Conservation (phyloP, 78 protist species). For the Dictyostelium brefeldianum region DNA sequence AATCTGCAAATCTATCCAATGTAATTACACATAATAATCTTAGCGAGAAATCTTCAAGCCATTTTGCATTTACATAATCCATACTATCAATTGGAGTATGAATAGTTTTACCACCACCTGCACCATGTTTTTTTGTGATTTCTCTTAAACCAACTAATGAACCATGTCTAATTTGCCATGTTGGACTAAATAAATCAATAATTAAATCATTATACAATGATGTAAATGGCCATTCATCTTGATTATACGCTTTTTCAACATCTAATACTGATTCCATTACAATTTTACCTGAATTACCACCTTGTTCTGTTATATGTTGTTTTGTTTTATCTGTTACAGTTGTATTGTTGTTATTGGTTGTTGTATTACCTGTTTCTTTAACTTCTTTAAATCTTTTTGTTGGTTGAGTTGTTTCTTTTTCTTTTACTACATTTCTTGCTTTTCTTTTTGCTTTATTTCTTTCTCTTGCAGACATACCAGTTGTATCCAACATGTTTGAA, state of each 20-base stretch:
- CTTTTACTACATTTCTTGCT: conserved; percentile 47
- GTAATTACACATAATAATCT: conserved; percentile 92
- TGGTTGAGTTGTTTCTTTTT: conserved; percentile 21
- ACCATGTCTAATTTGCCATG: conserved; percentile 95
- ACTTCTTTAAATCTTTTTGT: conserved; percentile 58
- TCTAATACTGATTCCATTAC: conserved; percentile 71
- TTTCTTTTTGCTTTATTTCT: conserved; percentile 69
- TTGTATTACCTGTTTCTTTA: background rate
- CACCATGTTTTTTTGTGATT: conserved; percentile 87
- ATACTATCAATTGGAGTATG: conserved; percentile 16
- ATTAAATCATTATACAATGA: conserved; percentile 83
- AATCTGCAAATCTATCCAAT: conserved; percentile 94
- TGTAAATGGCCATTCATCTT: conserved; percentile 92
- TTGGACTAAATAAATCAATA: conserved; percentile 82
- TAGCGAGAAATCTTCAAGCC: conserved; percentile 92
- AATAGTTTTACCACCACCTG: conserved; percentile 70
- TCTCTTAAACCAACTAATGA: conserved; percentile 92
- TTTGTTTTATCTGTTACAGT: background rate
- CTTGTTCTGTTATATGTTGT: conserved; percentile 88
- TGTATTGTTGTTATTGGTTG: background rate
- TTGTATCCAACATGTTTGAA: conserved; percentile 25
- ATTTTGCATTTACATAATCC: conserved; percentile 29
- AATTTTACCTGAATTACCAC: conserved; percentile 70
- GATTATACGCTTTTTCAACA: conserved; percentile 70
- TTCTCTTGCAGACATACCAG: conserved; percentile 59